A percentile compares a stretch with the other conserved stretches of the same genome.
Evolutionary conservation across 225 moss, liverwort and hornwort genomes (phyloP).

Genomic region (Bryoerythrophyllum caledonicum): DNA sequence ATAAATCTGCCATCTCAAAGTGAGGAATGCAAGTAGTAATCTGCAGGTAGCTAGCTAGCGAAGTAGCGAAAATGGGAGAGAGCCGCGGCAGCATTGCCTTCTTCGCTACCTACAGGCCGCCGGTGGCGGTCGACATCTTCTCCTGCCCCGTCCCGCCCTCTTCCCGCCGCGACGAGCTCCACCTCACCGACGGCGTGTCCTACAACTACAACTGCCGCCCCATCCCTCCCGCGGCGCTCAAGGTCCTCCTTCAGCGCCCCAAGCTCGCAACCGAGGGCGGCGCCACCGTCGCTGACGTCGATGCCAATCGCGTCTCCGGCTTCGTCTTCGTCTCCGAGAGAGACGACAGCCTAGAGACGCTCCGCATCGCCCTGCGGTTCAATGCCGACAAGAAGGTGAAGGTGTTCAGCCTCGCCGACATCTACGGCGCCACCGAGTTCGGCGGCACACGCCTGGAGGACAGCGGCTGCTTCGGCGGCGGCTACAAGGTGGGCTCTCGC

Average conservation of each 20-base stretch:
- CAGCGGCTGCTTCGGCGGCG: conserved; percentile 7
- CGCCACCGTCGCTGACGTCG: background rate
- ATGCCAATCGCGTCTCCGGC: background rate
- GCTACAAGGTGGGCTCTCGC: background rate
- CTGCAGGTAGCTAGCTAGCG: too few species aligned
- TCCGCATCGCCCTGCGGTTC: background rate
- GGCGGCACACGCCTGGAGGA: conserved; percentile 6
- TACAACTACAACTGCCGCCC: conserved; percentile 8
- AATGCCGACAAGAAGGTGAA: background rate
- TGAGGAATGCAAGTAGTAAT: background rate
- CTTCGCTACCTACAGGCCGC: conserved; percentile 9
- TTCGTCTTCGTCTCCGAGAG: background rate
- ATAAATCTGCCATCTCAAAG: background rate
- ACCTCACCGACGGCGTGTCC: background rate
- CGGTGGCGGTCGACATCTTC: conserved; percentile 3
- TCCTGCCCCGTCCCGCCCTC: conserved; percentile 13
- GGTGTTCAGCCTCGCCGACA: background rate
- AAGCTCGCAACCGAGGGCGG: background rate
- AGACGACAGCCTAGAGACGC: background rate
- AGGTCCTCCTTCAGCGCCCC: background rate
- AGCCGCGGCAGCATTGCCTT: conserved; percentile 12
- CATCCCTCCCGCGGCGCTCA: background rate
- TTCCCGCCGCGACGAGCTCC: background rate
- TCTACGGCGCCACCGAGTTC: background rate
- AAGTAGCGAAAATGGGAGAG: conserved; percentile 7